Evolutionary conservation across 2,329 filamentous ascomycete genomes (phyloP).

Genomic region (Xylariomycetidae sp.): DNA sequence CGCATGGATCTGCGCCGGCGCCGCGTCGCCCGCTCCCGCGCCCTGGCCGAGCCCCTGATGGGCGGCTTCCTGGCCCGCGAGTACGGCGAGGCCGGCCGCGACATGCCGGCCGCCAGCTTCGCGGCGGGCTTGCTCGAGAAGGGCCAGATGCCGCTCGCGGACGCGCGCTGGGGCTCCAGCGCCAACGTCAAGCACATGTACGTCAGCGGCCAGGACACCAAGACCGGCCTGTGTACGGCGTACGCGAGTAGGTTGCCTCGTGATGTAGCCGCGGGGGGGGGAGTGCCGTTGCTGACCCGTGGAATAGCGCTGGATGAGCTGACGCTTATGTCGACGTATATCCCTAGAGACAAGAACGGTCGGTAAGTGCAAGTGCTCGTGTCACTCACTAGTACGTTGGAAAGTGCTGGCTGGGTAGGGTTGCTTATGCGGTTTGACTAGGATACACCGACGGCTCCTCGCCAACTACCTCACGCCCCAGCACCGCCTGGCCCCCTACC

Average conservation of each 20-base stretch:
- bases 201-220: slow-evolving; percentile 32
- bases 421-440: slow-evolving; percentile 3
- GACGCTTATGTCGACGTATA: slow-evolving; percentile 32
- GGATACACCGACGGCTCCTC: slow-evolving; percentile 16
- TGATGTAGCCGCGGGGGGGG: not conserved
- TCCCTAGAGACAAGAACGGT: slow-evolving; percentile 38
- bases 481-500: slow-evolving; percentile 9
- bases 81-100: slow-evolving; percentile 19
- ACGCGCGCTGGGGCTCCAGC: slow-evolving; percentile 16
- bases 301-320: slow-evolving; percentile 29
- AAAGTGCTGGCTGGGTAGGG: not conserved
- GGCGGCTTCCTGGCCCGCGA: slow-evolving; percentile 31
- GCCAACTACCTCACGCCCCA: slow-evolving; percentile 10
- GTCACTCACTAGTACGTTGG: not conserved
- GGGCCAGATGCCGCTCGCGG: slow-evolving; percentile 32
- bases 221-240: slow-evolving; percentile 34
- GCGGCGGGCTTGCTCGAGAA: slow-evolving; percentile 32
- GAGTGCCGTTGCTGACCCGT: slow-evolving; percentile 6
- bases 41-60: slow-evolving; percentile 23
- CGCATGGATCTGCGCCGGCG: slow-evolving; percentile 27
- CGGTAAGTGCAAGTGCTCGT: slow-evolving; percentile 26
- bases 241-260: slow-evolving; percentile 36
- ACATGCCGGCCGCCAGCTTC: slow-evolving; percentile 32
- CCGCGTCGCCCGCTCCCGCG: slow-evolving; percentile 32
- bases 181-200: slow-evolving; percentile 35